Conservation (phyloP, 805 yeast genomes). For the Yamadazyma akitaensis region DNA sequence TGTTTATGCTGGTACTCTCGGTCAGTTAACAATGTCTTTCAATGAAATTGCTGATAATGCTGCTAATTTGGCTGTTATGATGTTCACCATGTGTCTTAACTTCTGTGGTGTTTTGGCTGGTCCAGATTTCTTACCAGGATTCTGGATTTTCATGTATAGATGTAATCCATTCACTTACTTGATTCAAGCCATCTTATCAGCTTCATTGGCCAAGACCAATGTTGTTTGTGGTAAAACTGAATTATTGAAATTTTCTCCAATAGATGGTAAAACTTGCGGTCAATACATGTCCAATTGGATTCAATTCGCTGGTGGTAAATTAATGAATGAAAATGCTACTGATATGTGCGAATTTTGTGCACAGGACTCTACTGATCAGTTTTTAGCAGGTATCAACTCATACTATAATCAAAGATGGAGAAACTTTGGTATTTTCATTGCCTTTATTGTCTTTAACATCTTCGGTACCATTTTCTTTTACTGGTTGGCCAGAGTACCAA, state of each 20-base stretch:
- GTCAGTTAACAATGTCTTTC: constrained; percentile 27
- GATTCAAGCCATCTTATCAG: constrained; percentile 48
- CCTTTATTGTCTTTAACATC: constrained; percentile 34
- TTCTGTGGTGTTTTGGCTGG: constrained; percentile 35
- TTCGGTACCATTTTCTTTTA: constrained; percentile 35
- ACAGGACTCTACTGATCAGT: constrained; percentile 54
- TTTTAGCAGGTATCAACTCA: constrained; percentile 46
- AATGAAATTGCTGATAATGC: constrained; percentile 28
- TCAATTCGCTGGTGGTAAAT: constrained; percentile 41
- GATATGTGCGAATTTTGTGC: constrained; percentile 62
- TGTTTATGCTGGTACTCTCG: constrained; percentile 25
- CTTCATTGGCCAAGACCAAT: constrained; percentile 29
- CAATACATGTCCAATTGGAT: constrained; percentile 26
- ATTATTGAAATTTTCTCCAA: constrained; percentile 20
- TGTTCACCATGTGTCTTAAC: constrained; percentile 32
- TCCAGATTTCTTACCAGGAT: constrained; percentile 27
- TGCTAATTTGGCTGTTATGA: constrained; percentile 27
- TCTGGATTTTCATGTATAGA: constrained; percentile 76
- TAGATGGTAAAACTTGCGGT: constrained; percentile 28
- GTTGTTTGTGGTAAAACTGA: constrained; percentile 35
- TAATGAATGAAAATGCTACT: constrained; percentile 44
- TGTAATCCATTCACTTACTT: constrained; percentile 64
- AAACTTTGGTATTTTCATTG: constrained; percentile 54
- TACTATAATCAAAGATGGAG: constrained; percentile 56
- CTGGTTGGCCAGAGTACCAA: constrained; percentile 76